Conservation (phyloP, 305 asterid species). For the Fraxinus nigra region DNA sequence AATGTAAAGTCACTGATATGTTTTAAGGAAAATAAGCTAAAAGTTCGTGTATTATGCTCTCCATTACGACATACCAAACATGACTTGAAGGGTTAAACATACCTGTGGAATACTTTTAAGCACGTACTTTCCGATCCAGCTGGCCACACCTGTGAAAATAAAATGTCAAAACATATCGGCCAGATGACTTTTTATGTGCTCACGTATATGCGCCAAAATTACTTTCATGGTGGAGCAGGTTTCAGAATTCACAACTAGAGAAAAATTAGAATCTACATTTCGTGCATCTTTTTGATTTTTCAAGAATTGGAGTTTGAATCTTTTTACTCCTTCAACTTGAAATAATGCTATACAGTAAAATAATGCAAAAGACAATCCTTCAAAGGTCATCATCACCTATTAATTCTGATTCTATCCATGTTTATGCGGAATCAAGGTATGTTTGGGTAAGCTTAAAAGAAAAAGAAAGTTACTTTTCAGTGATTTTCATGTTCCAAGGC, state of each 20-base stretch:
- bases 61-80: background rate
- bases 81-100: conserved; percentile 10
- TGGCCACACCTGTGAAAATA: conserved; percentile 39
- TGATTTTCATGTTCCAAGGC: background rate
- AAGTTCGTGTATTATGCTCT: background rate
- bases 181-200: background rate
- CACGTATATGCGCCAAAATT: background rate
- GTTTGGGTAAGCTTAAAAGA: background rate
- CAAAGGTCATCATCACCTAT: background rate
- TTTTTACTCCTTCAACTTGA: background rate
- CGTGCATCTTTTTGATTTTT: background rate
- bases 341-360: background rate
- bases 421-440: background rate
- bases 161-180: background rate
- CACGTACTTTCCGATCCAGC: conserved; percentile 55
- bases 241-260: background rate
- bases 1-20: background rate
- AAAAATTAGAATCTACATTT: background rate
- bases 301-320: background rate
- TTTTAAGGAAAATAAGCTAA: background rate
- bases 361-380: background rate
- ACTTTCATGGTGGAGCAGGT: background rate
- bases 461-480: background rate
- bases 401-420: background rate
- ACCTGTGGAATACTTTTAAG: conserved; percentile 75